phyloP scores from a whole-genome alignment of 768 basidiomycete species.

The Russula abietina region DNA sequence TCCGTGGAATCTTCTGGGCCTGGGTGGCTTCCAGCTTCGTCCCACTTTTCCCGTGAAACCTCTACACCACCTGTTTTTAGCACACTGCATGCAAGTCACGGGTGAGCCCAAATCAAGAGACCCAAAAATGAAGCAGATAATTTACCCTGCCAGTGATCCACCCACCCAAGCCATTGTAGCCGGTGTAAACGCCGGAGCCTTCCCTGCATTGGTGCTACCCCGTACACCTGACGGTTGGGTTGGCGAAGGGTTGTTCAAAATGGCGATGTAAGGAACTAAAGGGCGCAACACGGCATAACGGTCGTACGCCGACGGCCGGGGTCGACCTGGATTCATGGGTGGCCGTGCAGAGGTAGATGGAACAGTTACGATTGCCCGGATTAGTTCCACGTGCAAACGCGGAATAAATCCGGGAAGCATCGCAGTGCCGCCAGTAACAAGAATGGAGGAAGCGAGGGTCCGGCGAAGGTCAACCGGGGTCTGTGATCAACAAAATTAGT shows the following conservation, averaged over 20 bases:
- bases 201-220: conserved; percentile 62
- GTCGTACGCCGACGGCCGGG: conserved; percentile 52
- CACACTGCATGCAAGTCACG: conserved; percentile 41
- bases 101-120: not conserved
- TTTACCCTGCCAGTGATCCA: conserved; percentile 85
- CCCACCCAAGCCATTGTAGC: conserved; percentile 87
- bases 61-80: conserved; percentile 85
- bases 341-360: conserved; percentile 32
- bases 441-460: conserved; percentile 74
- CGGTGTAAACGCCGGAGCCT: conserved; percentile 83
- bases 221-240: conserved; percentile 42
- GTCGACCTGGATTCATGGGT: conserved; percentile 35
- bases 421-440: conserved; percentile 83
- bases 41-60: conserved; percentile 80
- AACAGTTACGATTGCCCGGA: conserved; percentile 51
- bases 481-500: conserved; percentile 36
- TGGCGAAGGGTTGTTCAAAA: conserved; percentile 79
- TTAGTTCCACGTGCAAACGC: conserved; percentile 73
- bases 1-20: conserved; percentile 35
- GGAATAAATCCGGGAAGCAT: conserved; percentile 92
- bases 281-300: conserved; percentile 70
- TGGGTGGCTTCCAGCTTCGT: conserved; percentile 49
- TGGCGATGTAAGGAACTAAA: conserved; percentile 65
- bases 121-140: not conserved
- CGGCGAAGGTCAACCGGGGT: conserved; percentile 86